Conservation (phyloP, 2,329 filamentous ascomycete species). For the Pseudodiploospora longispora region DNA sequence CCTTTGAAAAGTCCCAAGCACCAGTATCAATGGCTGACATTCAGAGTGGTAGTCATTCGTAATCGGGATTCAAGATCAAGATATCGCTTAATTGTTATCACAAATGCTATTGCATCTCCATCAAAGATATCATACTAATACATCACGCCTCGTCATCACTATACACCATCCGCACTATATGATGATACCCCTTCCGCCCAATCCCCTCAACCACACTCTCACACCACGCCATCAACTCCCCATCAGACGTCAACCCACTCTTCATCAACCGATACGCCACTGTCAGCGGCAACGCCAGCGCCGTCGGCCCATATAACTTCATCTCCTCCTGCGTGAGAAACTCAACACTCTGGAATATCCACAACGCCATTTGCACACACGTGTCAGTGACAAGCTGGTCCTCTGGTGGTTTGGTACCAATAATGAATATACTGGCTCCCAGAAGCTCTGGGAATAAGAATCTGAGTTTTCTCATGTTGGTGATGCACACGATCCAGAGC, state of each 20-base stretch:
- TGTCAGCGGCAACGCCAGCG: conserved; percentile 23
- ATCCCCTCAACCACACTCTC: conserved; percentile 4
- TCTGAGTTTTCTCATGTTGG: conserved; percentile 15
- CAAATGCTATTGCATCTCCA: too few relatives aligned
- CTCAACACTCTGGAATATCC: conserved; percentile 25
- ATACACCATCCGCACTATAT: conserved; percentile 4
- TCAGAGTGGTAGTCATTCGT: too few relatives aligned
- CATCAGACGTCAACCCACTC: neutral
- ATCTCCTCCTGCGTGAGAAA: conserved; percentile 31
- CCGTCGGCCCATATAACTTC: conserved; percentile 30
- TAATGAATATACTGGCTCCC: neutral
- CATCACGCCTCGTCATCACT: too few relatives aligned
- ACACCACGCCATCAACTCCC: neutral
- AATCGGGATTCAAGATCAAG: too few relatives aligned
- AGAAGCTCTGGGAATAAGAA: conserved; percentile 1
- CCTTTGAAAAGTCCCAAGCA: too few relatives aligned
- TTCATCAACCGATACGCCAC: conserved; percentile 10
- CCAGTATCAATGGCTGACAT: too few relatives aligned
- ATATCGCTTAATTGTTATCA: too few relatives aligned
- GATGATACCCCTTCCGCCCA: conserved; percentile 1
- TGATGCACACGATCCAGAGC: conserved; percentile 27
- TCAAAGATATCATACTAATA: too few relatives aligned
- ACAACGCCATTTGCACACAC: conserved; percentile 13
- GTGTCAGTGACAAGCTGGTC: conserved; percentile 5
- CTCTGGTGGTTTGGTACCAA: conserved; percentile 4